Base-by-base conservation (phyloP, 495 filamentous ascomycete genomes). In the Xylaria flabelliformis region DNA sequence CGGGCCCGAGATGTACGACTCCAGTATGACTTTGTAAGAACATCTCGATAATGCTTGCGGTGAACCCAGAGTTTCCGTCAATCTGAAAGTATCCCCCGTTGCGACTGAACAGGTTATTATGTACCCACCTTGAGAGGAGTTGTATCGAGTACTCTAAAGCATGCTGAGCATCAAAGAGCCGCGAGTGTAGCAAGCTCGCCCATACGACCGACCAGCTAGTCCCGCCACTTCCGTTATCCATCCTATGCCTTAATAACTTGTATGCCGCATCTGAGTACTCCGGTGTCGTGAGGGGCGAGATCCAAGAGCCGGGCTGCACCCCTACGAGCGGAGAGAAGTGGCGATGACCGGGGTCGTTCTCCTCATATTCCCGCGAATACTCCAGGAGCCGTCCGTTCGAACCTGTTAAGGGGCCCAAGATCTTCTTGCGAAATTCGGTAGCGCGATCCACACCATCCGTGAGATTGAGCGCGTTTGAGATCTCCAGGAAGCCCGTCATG, bases 31-130 rank as follows among this genome's bases (percentile, higher is more conserved):
- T 85, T 75, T 88, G 86, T 24, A 89, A 63, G 26, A 89, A 69
- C 83, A 85, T 84, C 74, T 88, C 87, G 12, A 83, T 73, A 29
- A 89, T 81, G 4, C 81, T 85, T 7, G 84, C 83, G 4, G 78
- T 80, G 32, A 81, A 81, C 0, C 87, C 87, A 75, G 86, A 87
- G 46, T 71, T 71, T 6, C 58, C 69, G 29, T 63, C 69, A 24
- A 71, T 64, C 59, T 71, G 69, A n/a, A 71, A 71, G 29, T 64
- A 64, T n/a, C 53, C 61, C 9, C 58, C 53, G 24, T 70, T 70
- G 7, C 67, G 48, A n/a, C 36, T 62, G 8, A 70, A 62, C 21
- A 70, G 36, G 42, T 62, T 62, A n/a, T 70, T 42, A 29, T 61
- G 59, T 21, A 70, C 67, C 67, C 67, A 70, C 75, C 51, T 74